Evolutionary conservation across 192 early-diverging fungal species (phyloP), one percentile per base, ranked within the genome.

Genomic region (Lobulomyces angularis): DNA sequence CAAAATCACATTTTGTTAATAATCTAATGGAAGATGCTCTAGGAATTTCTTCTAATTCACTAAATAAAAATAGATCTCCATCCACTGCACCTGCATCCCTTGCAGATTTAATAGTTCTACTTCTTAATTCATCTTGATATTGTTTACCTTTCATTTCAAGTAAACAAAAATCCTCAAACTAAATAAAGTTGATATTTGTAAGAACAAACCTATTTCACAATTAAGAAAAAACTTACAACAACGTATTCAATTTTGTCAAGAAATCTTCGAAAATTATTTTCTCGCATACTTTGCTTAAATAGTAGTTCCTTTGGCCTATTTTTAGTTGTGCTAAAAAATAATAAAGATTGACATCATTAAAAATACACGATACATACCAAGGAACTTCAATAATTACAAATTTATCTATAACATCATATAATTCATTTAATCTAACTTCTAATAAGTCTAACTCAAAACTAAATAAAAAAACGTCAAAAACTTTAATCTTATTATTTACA

Each of bases 351-450:
- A 32, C 11, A 11, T 12, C n/a, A 24, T 39, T 39, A 11, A 30
- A 30, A 24, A 39, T 24, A 11, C 38, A 12, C 12, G 38, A 24
- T 12, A 39, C 12, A 12, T 12, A 24, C 16, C 30, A 30, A 39
- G 12, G n/a, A 12, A 11, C 12, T 19, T 39, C 38, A 16, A 39
- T 11, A 32, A 39, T 19, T 30, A 39, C 38, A 39, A 39, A 39
- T 19, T 39, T 39, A 11, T 39, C 38, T 12, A 39, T 30, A 32
- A 39, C 38, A 11, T 39, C 38, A 39, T 24, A 32, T 39, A 39
- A 16, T 39, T 39, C 38, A 12, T 30, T 12, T 12, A 39, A 32
- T 30, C 38, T 12, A 39, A 39, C 32, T 19, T 39, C 38, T 23
- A 39, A 12, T 30, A 39, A 39, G 16, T 39, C 38, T 32, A 39